phyloP scores from a whole-genome alignment of 2,329 filamentous ascomycete species.

The Colletotrichum lini region DNA sequence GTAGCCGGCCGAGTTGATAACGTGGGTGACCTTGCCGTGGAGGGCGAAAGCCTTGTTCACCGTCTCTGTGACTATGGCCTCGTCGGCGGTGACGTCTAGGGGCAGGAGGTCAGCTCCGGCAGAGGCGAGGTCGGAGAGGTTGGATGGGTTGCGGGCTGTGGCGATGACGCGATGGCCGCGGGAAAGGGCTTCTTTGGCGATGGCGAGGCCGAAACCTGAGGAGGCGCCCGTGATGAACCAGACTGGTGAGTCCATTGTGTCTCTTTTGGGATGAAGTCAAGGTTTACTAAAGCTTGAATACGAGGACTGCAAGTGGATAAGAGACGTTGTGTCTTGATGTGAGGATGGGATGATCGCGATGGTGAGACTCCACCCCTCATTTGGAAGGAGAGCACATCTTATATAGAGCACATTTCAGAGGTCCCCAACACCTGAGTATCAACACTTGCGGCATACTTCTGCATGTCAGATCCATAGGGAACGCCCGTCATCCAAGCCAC shows the following conservation, averaged over 20 bases:
- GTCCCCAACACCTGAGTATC: too few relatives aligned
- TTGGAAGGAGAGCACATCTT: neutral
- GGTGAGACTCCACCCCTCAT: neutral
- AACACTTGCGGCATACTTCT: neutral
- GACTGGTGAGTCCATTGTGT: conserved; percentile 49
- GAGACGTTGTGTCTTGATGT: neutral
- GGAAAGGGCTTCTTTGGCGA: conserved; percentile 59
- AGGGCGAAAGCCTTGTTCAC: conserved; percentile 52
- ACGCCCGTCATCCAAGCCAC: neutral
- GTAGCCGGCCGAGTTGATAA: conserved; percentile 64
- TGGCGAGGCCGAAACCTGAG: conserved; percentile 64
- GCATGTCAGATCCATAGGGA: conserved; percentile 5
- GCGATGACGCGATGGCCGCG: conserved; percentile 66
- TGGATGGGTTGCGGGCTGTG: conserved; percentile 59
- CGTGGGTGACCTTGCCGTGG: conserved; percentile 60
- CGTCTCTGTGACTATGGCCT: conserved; percentile 52
- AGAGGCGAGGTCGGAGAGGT: conserved; percentile 58
- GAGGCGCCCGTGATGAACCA: conserved; percentile 70
- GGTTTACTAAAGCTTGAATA: neutral
- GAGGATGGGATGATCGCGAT: too few relatives aligned
- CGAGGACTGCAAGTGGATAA: neutral
- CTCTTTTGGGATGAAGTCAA: neutral
- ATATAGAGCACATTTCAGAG: neutral
- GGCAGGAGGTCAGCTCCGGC: conserved; percentile 59
- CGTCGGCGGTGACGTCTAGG: conserved; percentile 62